phyloP scores from a whole-genome alignment of 1,284 basidiomycete genomes.

The Anthracocystis walkeri region DNA sequence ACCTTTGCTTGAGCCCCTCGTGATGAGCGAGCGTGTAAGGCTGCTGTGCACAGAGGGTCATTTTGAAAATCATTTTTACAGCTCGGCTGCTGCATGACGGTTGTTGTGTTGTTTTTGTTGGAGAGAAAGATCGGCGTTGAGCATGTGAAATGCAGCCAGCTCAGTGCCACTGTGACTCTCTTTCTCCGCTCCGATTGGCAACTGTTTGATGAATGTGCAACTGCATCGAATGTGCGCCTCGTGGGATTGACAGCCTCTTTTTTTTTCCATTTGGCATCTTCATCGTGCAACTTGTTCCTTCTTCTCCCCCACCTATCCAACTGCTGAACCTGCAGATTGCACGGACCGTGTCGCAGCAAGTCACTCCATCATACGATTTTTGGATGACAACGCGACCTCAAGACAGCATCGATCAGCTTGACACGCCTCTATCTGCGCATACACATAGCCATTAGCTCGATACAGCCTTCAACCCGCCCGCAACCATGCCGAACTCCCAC shows the following conservation, averaged over 20 bases:
- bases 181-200: neutral
- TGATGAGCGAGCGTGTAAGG: no score
- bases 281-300: neutral
- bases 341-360: no score
- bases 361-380: no score
- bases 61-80: neutral
- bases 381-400: no score
- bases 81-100: neutral
- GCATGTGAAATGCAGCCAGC: slow-evolving; percentile 16
- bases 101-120: neutral
- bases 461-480: neutral
- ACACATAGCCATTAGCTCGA: no score
- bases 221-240: neutral
- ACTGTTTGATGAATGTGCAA: neutral
- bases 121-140: slow-evolving; percentile 4
- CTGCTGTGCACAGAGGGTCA: neutral
- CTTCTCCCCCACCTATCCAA: neutral
- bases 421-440: no score
- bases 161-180: neutral
- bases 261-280: neutral
- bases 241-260: neutral
- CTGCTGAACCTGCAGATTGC: neutral
- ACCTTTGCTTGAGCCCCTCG: no score
- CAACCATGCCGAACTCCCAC: slow-evolving; percentile 15
- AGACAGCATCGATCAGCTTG: no score